Conservation (phyloP, 2,329 filamentous ascomycete species). For the Apiospora aurea region DNA sequence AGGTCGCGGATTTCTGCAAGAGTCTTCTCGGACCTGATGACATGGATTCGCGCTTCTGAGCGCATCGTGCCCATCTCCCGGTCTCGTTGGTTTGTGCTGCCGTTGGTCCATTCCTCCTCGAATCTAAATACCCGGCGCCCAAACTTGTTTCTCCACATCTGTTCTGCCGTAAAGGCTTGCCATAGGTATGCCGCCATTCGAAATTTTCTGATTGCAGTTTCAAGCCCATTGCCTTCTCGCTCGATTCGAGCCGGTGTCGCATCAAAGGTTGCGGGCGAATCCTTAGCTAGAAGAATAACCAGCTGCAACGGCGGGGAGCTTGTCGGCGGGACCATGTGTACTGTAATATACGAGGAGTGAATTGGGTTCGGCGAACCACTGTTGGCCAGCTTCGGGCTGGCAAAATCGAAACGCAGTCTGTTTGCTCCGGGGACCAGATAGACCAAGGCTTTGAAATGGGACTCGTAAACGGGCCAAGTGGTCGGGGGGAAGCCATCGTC, state of each 20-base stretch:
- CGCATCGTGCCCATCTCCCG: conserved; percentile 75
- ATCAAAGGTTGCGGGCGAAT: conserved; percentile 87
- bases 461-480: conserved; percentile 86
- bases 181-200: conserved; percentile 95
- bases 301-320: conserved; percentile 86
- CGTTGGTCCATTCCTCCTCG: conserved; percentile 93
- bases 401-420: conserved; percentile 85
- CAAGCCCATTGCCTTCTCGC: conserved; percentile 82
- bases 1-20: conserved; percentile 83
- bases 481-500: conserved; percentile 86
- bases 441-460: conserved; percentile 89
- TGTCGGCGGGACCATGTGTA: conserved; percentile 85
- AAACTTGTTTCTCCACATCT: conserved; percentile 90
- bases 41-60: conserved; percentile 88
- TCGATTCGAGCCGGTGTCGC: conserved; percentile 76
- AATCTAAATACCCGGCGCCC: conserved; percentile 87
- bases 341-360: conserved; percentile 80
- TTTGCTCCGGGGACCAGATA: conserved; percentile 94
- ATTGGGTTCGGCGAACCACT: conserved; percentile 70
- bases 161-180: conserved; percentile 96
- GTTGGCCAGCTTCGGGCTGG: conserved; percentile 79
- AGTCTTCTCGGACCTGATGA: conserved; percentile 84
- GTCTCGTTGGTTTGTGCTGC: conserved; percentile 80
- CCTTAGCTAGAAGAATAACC: conserved; percentile 85
- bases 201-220: conserved; percentile 86